These are phyloP conservation scores for Cordyceps cateniannulata DNA, from an alignment of 2,329 filamentous ascomycete genomes.

Conservation along the genomic window DNA sequence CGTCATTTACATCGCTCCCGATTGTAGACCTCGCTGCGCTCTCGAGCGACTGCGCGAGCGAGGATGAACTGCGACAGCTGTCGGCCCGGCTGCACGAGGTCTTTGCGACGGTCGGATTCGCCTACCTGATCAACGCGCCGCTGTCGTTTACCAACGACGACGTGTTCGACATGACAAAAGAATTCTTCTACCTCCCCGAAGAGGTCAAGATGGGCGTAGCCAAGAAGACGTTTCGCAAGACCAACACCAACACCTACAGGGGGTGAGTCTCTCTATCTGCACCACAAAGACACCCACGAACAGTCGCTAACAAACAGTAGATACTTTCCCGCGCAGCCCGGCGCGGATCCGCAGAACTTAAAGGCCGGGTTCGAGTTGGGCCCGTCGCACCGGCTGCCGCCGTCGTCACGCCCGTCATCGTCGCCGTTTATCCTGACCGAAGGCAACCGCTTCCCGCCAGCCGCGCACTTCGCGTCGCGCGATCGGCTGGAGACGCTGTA, in stretches of 20 bases:
- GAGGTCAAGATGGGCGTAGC: slow-evolving; percentile 33
- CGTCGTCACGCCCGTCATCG: slow-evolving; percentile 8
- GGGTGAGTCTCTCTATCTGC: slow-evolving; percentile 21
- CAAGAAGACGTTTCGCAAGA: slow-evolving; percentile 33
- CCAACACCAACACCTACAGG: slow-evolving; percentile 37
- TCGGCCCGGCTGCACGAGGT: slow-evolving; percentile 32
- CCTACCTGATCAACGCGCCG: slow-evolving; percentile 36
- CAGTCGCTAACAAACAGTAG: slow-evolving; percentile 19
- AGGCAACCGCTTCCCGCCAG: slow-evolving; percentile 9
- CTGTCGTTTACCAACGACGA: slow-evolving; percentile 34
- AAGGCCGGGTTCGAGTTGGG: slow-evolving; percentile 43
- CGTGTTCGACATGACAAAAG: slow-evolving; percentile 32
- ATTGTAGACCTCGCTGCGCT: slow-evolving; percentile 34
- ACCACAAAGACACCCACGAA: neutral
- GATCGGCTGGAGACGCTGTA: slow-evolving; percentile 10
- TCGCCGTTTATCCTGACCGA: slow-evolving; percentile 14
- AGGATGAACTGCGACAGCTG: slow-evolving; percentile 24
- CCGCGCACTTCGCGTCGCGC: neutral
- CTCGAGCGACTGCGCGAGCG: slow-evolving; percentile 18
- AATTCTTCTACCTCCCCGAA: slow-evolving; percentile 31
- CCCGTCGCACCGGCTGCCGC: slow-evolving; percentile 16
- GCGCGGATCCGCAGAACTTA: slow-evolving; percentile 31
- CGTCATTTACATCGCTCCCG: slow-evolving; percentile 34
- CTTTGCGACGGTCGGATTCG: slow-evolving; percentile 39
- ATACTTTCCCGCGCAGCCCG: slow-evolving; percentile 37